A percentile compares a stretch with the other conserved stretches of the same genome.
Conservation (phyloP, 192 early-diverging fungal species). For the Diversispora eburnea region DNA sequence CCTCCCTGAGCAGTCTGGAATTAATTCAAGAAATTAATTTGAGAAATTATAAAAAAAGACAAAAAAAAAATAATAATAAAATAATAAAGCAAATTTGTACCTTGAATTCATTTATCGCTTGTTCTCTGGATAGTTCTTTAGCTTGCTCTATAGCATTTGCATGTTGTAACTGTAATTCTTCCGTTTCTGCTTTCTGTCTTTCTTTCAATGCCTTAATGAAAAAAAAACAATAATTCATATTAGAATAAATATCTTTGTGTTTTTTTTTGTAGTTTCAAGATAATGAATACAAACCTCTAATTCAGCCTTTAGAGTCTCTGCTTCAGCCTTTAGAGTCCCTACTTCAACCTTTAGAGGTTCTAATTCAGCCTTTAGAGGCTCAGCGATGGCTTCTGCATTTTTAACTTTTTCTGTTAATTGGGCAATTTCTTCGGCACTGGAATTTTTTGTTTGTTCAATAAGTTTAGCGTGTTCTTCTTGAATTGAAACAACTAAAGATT, state of each 20-base stretch:
- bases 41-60: no score
- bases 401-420: constrained; percentile 11
- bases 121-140: constrained; percentile 13
- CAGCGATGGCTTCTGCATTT: not conserved
- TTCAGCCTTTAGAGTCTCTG: not conserved
- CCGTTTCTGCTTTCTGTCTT: not conserved
- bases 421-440: not conserved
- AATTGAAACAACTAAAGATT: not conserved
- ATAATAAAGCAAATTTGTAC: not conserved
- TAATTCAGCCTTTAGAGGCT: constrained; percentile 5
- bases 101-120: not conserved
- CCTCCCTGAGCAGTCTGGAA: constrained; percentile 12
- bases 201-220: not conserved
- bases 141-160: not conserved
- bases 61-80: not conserved
- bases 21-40: not conserved
- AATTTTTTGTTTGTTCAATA: not conserved
- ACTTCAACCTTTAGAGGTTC: no score
- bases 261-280: no score
- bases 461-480: not conserved
- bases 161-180: not conserved
- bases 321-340: not conserved
- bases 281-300: constrained; percentile 2
- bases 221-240: not conserved
- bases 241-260: not conserved